Evolutionary conservation across 176 grass and related monocot species (phyloP).

Genomic region (Bromus sterilis): DNA sequence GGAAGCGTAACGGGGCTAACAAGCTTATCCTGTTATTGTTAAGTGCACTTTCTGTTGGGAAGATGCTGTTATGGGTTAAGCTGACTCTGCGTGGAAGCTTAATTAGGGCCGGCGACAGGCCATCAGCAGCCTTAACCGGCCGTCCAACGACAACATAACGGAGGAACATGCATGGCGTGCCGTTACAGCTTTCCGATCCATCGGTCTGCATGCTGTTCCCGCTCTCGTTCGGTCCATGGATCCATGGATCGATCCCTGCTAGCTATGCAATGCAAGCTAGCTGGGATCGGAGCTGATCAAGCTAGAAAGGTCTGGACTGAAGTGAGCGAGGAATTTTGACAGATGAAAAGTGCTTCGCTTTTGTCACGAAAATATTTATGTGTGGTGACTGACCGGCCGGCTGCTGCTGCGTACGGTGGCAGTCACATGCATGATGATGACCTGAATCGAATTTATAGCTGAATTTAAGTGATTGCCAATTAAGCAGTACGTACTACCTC

Average conservation of each 20-base stretch:
- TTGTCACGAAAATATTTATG: conserved; percentile 20
- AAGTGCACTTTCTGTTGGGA: neutral
- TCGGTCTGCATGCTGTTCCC: conserved; percentile 13
- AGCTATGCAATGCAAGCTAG: too few species aligned
- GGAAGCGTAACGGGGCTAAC: conserved; percentile 14
- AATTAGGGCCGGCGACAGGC: conserved; percentile 22
- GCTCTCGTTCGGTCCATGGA: neutral
- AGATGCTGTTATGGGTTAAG: neutral
- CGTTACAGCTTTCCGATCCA: conserved; percentile 29
- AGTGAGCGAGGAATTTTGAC: conserved; percentile 20
- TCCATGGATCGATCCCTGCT: neutral
- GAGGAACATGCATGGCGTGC: conserved; percentile 36
- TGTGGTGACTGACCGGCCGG: conserved; percentile 25
- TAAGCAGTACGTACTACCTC: too few species aligned
- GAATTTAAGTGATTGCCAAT: neutral
- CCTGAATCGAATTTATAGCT: neutral
- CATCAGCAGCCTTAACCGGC: conserved; percentile 22
- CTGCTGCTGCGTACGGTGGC: conserved; percentile 1
- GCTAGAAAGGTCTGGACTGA: neutral
- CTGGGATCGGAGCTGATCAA: too few species aligned
- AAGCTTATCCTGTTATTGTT: conserved; percentile 47
- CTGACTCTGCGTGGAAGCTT: neutral
- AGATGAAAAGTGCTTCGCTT: conserved; percentile 27
- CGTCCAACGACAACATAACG: conserved; percentile 10
- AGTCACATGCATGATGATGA: conserved; percentile 36